Evolutionary conservation across 805 yeast genomes (phyloP), one percentile per base, ranked within the genome.

Genomic region (Starmera dryadoides): DNA sequence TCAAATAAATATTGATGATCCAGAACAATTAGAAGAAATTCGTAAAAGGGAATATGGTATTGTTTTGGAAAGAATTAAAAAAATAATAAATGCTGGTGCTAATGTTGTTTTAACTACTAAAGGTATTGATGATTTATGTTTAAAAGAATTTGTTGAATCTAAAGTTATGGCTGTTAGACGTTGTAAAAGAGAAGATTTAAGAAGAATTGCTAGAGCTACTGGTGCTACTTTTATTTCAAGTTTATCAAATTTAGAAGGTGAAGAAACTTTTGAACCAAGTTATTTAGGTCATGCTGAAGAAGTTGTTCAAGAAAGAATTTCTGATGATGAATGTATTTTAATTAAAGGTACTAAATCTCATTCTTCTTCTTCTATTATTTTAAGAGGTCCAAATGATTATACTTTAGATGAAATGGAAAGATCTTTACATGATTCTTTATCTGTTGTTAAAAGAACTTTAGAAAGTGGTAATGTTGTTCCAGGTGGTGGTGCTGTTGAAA

Each of bases 401-500:
- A 81, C 94, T 31, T 73, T 93, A 49, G 99, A 93, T 64, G 99
- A 93, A 69, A 91, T 94, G 98, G 96, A 93, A 67, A 79, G 99
- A 64, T 88, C 98, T 0, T 63, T 94, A 44, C 97, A 87, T 56
- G 99, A 93, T 60, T 86, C 98, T 3, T 71, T 93, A 47, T 80
- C 87, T 34, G 98, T 93, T 29, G 96, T 93, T 29, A 93, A 93
- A 69, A 80, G 98, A 59, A 88, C 98, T 11, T 73, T 94, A 49
- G 98, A 93, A 64, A 79, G 91, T 55, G 98, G 97, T 17, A 66
- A 75, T 49, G 89, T 94, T 42, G 98, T 93, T 6, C 98, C 98
- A 33, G 99, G 99, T 45, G 99, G 99, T 48, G 99, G 99, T 44
- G 97, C 98, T 7, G 98, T 93, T 28, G 99, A 93, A 66, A 75